Evolutionary conservation across 768 basidiomycete species (phyloP).

Genomic region (Termitomyces sp.): DNA sequence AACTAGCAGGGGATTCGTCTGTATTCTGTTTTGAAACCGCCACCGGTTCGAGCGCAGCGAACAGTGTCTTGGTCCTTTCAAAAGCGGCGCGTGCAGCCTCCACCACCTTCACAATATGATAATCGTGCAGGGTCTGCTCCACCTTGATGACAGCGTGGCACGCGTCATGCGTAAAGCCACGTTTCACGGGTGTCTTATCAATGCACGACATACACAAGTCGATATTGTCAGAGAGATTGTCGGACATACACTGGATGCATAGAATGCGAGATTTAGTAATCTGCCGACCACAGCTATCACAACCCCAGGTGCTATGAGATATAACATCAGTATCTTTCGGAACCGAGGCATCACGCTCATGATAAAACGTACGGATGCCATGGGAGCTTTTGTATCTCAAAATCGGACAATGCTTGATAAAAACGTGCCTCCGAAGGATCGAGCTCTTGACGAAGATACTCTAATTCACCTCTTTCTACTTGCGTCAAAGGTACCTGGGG

Average conservation of each 20-base stretch:
- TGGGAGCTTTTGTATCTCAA: conserved; percentile 28
- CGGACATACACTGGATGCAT: conserved; percentile 28
- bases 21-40: neutral
- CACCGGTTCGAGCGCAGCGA: conserved; percentile 19
- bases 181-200: conserved; percentile 22
- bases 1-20: neutral
- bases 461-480: conserved; percentile 23
- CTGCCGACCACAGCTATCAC: conserved; percentile 26
- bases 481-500: conserved; percentile 23
- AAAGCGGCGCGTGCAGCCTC: conserved; percentile 19
- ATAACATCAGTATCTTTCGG: neutral
- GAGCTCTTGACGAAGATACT: conserved; percentile 24
- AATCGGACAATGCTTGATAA: conserved; percentile 27
- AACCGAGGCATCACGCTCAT: neutral
- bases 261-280: conserved; percentile 27
- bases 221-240: conserved; percentile 28
- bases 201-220: conserved; percentile 27
- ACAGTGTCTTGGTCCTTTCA: conserved; percentile 21
- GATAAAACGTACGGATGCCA: conserved; percentile 26
- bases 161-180: conserved; percentile 25
- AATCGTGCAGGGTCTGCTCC: conserved; percentile 27
- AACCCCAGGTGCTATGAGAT: conserved; percentile 21
- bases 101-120: conserved; percentile 21
- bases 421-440: conserved; percentile 30
- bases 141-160: conserved; percentile 28